phyloP scores from a whole-genome alignment of 129 eudicot genomes.

The Logfia minima region DNA sequence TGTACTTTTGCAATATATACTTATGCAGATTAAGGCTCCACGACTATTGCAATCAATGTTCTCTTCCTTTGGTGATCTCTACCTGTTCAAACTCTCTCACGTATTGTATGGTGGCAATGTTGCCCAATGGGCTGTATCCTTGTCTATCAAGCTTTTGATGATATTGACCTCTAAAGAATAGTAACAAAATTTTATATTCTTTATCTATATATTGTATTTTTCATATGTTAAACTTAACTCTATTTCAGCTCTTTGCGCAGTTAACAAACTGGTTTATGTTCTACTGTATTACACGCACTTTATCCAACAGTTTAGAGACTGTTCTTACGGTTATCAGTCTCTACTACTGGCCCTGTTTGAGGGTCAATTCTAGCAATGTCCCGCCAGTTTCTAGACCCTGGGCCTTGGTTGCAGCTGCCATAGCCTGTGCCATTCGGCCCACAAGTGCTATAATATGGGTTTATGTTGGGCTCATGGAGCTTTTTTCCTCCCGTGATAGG shows the following conservation, averaged over 20 bases:
- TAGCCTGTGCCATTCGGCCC: constrained; percentile 90
- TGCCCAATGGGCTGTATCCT: constrained; percentile 93
- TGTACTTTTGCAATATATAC: not conserved
- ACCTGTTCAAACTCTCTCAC: constrained; percentile 70
- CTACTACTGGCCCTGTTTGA: constrained; percentile 89
- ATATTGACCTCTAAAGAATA: not conserved
- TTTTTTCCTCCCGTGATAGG: constrained; percentile 45
- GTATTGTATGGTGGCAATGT: constrained; percentile 60
- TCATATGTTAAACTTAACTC: constrained; percentile 45
- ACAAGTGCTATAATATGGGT: constrained; percentile 94
- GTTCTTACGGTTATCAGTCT: constrained; percentile 72
- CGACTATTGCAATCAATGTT: constrained; percentile 72
- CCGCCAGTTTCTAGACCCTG: constrained; percentile 53
- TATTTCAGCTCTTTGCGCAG: constrained; percentile 76
- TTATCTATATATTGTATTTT: constrained; percentile 12
- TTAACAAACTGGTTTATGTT: constrained; percentile 94
- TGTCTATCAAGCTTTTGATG: constrained; percentile 13
- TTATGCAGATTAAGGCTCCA: constrained; percentile 70
- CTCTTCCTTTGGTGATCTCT: constrained; percentile 88
- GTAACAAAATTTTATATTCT: not conserved
- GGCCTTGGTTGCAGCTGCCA: constrained; percentile 70
- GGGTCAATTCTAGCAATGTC: constrained; percentile 35
- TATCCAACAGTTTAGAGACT: constrained; percentile 89
- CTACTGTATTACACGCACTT: constrained; percentile 80
- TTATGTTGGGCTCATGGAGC: constrained; percentile 78